These are phyloP conservation scores for Diutina neorugosa DNA, from an alignment of 1,139 yeast genomes.

Conservation along the genomic window DNA sequence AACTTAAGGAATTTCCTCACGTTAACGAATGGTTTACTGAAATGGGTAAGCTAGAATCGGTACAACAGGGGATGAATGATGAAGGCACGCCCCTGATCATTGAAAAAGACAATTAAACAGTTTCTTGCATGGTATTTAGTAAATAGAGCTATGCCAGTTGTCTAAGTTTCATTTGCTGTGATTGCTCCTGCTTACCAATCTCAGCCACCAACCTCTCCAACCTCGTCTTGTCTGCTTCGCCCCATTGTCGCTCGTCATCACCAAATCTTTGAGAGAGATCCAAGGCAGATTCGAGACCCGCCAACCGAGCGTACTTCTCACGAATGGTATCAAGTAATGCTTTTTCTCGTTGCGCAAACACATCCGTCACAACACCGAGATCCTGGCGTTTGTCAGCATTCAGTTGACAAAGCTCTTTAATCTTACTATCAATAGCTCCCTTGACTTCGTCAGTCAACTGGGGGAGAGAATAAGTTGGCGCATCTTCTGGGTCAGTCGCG, in stretches of 20 bases:
- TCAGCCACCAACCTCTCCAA: background rate
- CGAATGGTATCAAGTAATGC: background rate
- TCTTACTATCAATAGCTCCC: background rate
- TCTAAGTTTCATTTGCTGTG: background rate
- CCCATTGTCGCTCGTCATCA: background rate
- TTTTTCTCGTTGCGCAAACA: background rate
- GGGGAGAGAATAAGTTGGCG: background rate
- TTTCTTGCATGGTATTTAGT: background rate
- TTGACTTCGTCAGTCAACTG: background rate
- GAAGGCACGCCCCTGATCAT: background rate
- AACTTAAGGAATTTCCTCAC: conserved; percentile 29
- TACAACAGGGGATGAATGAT: background rate
- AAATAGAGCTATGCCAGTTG: background rate
- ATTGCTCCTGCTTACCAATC: background rate
- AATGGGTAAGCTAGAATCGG: conserved; percentile 11
- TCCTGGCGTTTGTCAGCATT: background rate
- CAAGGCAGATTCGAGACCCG: background rate
- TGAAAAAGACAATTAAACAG: no score
- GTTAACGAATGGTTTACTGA: conserved; percentile 31
- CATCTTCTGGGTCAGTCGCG: background rate
- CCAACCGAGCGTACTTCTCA: background rate
- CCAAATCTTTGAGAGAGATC: background rate
- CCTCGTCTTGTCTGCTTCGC: background rate
- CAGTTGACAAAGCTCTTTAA: background rate
- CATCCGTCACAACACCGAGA: background rate